phyloP scores from a whole-genome alignment of 2,329 filamentous ascomycete species.

The Colletotrichum karsti region DNA sequence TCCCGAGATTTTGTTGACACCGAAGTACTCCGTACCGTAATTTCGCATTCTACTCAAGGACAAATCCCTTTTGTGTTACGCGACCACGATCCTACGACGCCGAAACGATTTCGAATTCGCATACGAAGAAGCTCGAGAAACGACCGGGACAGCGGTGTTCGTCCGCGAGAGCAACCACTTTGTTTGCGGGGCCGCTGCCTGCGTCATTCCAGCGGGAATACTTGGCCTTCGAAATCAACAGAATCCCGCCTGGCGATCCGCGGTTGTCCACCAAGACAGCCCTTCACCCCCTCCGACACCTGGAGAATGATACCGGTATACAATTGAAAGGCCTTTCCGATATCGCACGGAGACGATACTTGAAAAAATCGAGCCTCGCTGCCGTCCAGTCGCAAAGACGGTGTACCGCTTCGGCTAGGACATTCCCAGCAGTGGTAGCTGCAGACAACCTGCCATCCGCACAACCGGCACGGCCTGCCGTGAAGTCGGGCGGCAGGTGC shows the following conservation, averaged over 20 bases:
- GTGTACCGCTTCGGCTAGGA: background rate
- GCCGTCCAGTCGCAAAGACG: background rate
- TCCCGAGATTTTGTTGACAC: constrained; percentile 30
- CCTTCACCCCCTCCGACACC: background rate
- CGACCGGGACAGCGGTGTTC: background rate
- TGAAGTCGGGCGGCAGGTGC: constrained; percentile 26
- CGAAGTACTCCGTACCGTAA: constrained; percentile 19
- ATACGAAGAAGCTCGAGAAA: background rate
- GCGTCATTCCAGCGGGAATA: constrained; percentile 21
- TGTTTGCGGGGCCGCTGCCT: constrained; percentile 24
- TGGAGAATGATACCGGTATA: constrained; percentile 5
- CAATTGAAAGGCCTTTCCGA: background rate
- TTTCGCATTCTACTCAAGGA: constrained; percentile 26
- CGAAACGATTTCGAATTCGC: constrained; percentile 14
- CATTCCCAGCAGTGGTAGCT: background rate
- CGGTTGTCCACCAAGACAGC: constrained; percentile 6
- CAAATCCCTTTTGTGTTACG: constrained; percentile 26
- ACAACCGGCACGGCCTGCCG: constrained; percentile 12
- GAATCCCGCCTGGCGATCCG: constrained; percentile 15
- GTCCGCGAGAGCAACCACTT: background rate
- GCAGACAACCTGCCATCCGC: constrained; percentile 15
- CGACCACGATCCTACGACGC: constrained; percentile 20
- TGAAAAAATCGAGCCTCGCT: background rate
- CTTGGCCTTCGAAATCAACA: constrained; percentile 14
- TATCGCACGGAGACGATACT: background rate